Evolutionary conservation across 2,329 filamentous ascomycete species (phyloP), one percentile per base, ranked within the genome.

Genomic region (Aureobasidium sp.): DNA sequence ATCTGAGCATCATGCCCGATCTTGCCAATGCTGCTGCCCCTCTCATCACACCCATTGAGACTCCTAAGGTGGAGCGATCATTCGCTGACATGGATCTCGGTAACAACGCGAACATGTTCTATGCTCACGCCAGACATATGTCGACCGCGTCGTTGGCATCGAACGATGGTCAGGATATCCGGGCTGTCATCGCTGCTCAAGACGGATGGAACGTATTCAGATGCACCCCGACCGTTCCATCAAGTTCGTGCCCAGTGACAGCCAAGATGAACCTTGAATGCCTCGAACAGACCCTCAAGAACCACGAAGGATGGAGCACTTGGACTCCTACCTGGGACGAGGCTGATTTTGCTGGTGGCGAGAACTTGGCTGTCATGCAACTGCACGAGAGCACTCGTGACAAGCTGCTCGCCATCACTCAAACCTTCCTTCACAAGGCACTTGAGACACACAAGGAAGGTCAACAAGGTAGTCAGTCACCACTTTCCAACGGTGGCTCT

Each of bases 341-440:
- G 27, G 60, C 68, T 6, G 74, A 77, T 51, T 71, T 73, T 48
- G 67, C 71, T 17, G 69, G 68, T n/a, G 70, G 70, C 29, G 71
- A 75, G 25, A 68, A 71, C 37, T 64, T 78, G 37, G 67, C 67
- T 4, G 73, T 77, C 11, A 70, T 75, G 61, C 73, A 70, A 30
- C 62, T 78, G 44, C 74, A 75, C 40, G 75, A 77, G 53, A 70
- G 75, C 39, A 83, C 82, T 2, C 75, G 84, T 27, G 84, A 88
- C 64, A 83, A 81, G 63, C 78, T 87, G 61, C 75, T 86, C n/a
- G 83, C 82, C 44, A 85, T 86, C 57, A 85, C 83, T 0, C 84
- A 86, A 64, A 79, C 75, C 37, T 86, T 86, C 63, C 70, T 87
- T 7, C 81, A 85, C 67, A 86, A 85, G 61, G 84, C 84, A 1